These are phyloP conservation scores for Vanderwaltozyma verrucispora DNA, from an alignment of 805 yeast species.

Conservation along the genomic window DNA sequence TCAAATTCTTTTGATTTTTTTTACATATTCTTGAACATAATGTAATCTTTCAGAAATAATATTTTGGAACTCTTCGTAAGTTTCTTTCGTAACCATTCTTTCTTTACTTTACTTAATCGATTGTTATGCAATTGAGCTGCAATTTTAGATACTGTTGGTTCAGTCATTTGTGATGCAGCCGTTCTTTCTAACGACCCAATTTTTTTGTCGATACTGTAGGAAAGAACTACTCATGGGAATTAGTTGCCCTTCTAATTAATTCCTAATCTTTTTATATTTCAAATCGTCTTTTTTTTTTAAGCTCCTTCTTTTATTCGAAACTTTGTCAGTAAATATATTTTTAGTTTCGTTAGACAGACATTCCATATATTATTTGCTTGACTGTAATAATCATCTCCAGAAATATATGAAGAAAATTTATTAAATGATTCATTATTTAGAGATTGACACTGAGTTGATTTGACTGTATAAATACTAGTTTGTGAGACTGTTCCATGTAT, in stretches of 20 bases:
- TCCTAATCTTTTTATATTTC: neutral
- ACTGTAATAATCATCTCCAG: slow-evolving; percentile 2
- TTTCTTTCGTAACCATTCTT: neutral
- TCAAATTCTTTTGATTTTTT: neutral
- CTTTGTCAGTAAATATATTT: slow-evolving; percentile 6
- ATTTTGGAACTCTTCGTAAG: neutral
- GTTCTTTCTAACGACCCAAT: too few species aligned
- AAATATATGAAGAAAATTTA: slow-evolving; percentile 5
- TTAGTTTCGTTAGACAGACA: slow-evolving; percentile 6
- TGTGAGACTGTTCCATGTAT: slow-evolving; percentile 8
- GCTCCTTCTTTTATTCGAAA: neutral
- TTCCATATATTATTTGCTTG: slow-evolving; percentile 4
- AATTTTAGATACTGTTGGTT: too few species aligned
- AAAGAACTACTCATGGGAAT: too few species aligned
- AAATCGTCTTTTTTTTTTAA: neutral
- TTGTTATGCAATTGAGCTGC: too few species aligned
- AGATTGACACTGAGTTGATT: slow-evolving; percentile 2
- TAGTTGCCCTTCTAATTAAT: neutral
- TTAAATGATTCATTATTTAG: slow-evolving; percentile 5
- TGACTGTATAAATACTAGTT: slow-evolving; percentile 9
- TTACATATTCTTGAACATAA: neutral
- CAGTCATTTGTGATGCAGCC: too few species aligned
- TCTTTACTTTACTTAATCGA: too few species aligned
- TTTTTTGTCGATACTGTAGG: too few species aligned
- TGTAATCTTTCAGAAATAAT: neutral